These are phyloP conservation scores for Arthrocladium fulminans DNA, from an alignment of 2,329 filamentous ascomycete genomes.

Conservation along the genomic window DNA sequence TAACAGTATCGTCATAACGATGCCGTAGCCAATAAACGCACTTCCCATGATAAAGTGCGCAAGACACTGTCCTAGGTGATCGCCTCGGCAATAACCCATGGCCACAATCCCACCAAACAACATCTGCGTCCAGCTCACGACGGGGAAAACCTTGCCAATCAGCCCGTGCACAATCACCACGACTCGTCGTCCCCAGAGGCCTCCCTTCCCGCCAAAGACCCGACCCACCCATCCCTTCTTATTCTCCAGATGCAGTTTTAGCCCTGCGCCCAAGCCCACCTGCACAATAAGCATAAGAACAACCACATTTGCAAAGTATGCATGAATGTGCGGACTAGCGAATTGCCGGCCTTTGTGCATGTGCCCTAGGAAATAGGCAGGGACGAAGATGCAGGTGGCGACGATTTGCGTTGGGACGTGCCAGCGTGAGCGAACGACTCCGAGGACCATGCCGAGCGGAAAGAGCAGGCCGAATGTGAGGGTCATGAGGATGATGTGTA, in stretches of 20 bases:
- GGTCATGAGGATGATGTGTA: slow-evolving; percentile 83
- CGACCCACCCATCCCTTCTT: slow-evolving; percentile 61
- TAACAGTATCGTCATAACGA: slow-evolving; percentile 75
- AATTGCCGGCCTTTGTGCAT: slow-evolving; percentile 85
- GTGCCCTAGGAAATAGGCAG: slow-evolving; percentile 88
- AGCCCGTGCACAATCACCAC: slow-evolving; percentile 68
- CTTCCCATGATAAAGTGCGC: slow-evolving; percentile 99
- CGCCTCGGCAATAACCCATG: slow-evolving; percentile 83
- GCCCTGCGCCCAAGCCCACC: slow-evolving; percentile 71
- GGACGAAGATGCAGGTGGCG: slow-evolving; percentile 64
- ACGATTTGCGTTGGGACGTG: slow-evolving; percentile 81
- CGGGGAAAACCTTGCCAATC: slow-evolving; percentile 76
- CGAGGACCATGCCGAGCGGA: slow-evolving; percentile 88
- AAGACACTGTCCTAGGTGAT: slow-evolving; percentile 83
- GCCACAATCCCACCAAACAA: slow-evolving; percentile 89
- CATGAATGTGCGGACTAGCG: slow-evolving; percentile 63
- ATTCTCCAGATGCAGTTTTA: slow-evolving; percentile 79
- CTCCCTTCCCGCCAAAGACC: slow-evolving; percentile 38
- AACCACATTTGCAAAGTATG: slow-evolving; percentile 67
- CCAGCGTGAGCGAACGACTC: slow-evolving; percentile 83
- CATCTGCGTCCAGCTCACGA: slow-evolving; percentile 88
- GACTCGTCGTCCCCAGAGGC: slow-evolving; percentile 44
- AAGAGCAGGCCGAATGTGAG: slow-evolving; percentile 86
- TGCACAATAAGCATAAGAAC: slow-evolving; percentile 73
- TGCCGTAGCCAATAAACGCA: slow-evolving; percentile 89